Conservation (phyloP, 306 rosid genomes). For the Inga leiocalycina region DNA sequence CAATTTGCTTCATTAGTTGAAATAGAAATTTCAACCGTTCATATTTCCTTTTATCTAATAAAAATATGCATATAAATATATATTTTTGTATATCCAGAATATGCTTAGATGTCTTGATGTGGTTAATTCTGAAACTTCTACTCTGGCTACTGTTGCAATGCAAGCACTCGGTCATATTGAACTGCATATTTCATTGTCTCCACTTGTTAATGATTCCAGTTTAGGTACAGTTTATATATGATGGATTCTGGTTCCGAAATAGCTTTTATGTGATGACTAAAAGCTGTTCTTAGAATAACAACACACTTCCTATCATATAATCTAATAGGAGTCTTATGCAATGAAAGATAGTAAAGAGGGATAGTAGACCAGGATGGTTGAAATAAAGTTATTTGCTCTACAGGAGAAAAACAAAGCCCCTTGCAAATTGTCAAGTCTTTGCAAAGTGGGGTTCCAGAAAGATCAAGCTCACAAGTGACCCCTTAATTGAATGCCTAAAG, state of each 20-base stretch:
- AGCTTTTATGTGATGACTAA: constrained; percentile 6
- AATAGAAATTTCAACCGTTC: neutral
- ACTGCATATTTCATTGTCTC: constrained; percentile 69
- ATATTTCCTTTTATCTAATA: neutral
- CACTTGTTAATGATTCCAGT: constrained; percentile 53
- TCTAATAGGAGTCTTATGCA: no score
- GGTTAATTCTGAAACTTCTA: constrained; percentile 74
- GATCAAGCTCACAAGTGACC: no score
- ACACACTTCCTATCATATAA: neutral
- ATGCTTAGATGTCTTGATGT: constrained; percentile 70
- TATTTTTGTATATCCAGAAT: constrained; percentile 26
- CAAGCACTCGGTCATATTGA: constrained; percentile 95
- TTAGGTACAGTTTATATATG: constrained; percentile 48
- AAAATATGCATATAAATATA: constrained; percentile 5
- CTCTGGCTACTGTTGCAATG: constrained; percentile 82
- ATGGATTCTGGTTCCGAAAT: no score
- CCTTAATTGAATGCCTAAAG: no score
- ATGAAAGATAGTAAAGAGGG: no score
- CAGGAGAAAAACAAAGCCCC: no score
- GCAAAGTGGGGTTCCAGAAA: no score
- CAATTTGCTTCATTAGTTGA: constrained; percentile 19
- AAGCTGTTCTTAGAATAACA: neutral
- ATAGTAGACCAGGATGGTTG: neutral
- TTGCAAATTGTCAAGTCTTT: no score
- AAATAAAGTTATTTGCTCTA: neutral